phyloP scores from a whole-genome alignment of 352 stramenopile species.

The Pythium scleroteichum region DNA sequence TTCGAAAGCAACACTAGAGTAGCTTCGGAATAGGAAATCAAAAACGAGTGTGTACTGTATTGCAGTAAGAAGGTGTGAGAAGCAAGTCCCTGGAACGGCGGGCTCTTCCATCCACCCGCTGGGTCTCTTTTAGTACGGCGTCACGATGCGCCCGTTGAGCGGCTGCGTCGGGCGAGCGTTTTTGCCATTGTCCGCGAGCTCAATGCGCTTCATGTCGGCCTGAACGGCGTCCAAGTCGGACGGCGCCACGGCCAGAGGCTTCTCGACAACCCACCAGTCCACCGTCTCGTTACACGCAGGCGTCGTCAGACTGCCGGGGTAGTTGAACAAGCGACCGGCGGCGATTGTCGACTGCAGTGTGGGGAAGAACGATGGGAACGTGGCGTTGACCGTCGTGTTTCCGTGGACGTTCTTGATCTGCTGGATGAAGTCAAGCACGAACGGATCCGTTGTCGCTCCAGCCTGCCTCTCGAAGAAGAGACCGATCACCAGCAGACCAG shows the following conservation, averaged over 20 bases:
- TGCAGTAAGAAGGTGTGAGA: too few relatives aligned
- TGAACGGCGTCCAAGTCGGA: constrained; percentile 23
- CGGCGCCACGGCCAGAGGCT: constrained; percentile 13
- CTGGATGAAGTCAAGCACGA: constrained; percentile 15
- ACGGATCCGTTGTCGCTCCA: constrained; percentile 12
- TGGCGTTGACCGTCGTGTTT: neutral
- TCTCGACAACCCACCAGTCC: constrained; percentile 34
- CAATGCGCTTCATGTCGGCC: constrained; percentile 17
- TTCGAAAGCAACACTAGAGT: too few relatives aligned
- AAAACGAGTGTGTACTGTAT: too few relatives aligned
- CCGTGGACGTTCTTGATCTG: constrained; percentile 4
- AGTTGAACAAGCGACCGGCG: constrained; percentile 18
- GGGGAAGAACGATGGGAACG: constrained; percentile 5
- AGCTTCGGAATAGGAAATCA: too few relatives aligned
- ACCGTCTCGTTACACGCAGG: constrained; percentile 34
- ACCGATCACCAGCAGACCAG: constrained; percentile 26
- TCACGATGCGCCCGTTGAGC: constrained; percentile 25
- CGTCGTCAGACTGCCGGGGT: constrained; percentile 30
- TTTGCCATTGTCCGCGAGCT: constrained; percentile 19
- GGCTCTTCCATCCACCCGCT: too few relatives aligned
- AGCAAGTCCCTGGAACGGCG: too few relatives aligned
- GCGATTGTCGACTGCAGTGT: constrained; percentile 1
- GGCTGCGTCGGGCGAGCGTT: constrained; percentile 24
- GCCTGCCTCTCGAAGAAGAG: constrained; percentile 26
- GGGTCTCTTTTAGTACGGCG: constrained; percentile 12